These are phyloP conservation scores for Prunus fruticosa DNA, from an alignment of 306 rosid species.

Conservation along the genomic window DNA sequence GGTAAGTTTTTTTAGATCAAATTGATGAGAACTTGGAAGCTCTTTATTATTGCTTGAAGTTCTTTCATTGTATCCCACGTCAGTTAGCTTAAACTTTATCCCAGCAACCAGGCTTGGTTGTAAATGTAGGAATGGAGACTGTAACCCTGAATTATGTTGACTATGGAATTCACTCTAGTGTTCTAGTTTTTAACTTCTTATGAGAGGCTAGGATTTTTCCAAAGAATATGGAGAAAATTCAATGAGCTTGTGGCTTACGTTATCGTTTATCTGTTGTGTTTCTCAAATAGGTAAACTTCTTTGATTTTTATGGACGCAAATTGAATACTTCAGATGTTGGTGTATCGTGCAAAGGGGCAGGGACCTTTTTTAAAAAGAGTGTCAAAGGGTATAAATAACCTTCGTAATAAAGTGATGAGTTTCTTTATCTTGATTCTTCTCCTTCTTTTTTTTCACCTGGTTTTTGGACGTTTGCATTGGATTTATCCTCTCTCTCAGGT, in stretches of 20 bases:
- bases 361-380: slow-evolving; percentile 72
- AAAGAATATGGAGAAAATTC: neutral
- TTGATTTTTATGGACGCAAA: slow-evolving; percentile 88
- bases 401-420: slow-evolving; percentile 6
- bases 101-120: neutral
- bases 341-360: slow-evolving; percentile 71
- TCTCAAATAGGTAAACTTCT: slow-evolving; percentile 67
- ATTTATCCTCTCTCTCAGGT: slow-evolving; percentile 41
- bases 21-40: neutral
- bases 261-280: slow-evolving; percentile 5
- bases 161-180: neutral
- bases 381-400: slow-evolving; percentile 55
- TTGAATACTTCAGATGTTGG: slow-evolving; percentile 95
- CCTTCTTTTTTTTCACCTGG: neutral
- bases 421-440: neutral
- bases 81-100: neutral
- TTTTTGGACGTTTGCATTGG: neutral
- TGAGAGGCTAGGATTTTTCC: neutral
- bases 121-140: neutral
- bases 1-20: slow-evolving; percentile 49
- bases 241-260: neutral
- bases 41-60: neutral
- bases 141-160: neutral
- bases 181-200: neutral
- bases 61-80: neutral